These are phyloP conservation scores for Zymoseptoria passerinii DNA, from an alignment of 2,329 filamentous ascomycete genomes.

Conservation along the genomic window DNA sequence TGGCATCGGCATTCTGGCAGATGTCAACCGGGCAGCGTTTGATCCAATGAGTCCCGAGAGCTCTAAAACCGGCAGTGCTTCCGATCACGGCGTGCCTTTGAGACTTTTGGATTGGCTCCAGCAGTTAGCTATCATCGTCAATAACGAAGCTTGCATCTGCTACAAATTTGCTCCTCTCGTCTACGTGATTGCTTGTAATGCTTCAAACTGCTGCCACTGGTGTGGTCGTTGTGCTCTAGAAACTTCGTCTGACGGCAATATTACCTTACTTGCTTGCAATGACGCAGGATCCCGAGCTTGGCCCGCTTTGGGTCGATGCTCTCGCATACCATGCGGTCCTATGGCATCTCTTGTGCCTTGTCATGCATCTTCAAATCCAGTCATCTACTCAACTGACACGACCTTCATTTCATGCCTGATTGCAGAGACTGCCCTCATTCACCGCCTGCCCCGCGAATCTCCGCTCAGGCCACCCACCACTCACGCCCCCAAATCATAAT, in stretches of 20 bases:
- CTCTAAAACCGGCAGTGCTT: constrained; percentile 25
- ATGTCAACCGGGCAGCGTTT: constrained; percentile 11
- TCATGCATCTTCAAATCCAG: neutral
- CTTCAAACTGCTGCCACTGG: too few relatives aligned
- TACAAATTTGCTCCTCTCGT: neutral
- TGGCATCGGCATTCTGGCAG: constrained; percentile 5
- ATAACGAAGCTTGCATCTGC: constrained; percentile 13
- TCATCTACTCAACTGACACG: too few relatives aligned
- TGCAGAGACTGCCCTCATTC: too few relatives aligned
- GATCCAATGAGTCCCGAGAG: constrained; percentile 8
- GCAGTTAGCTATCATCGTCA: constrained; percentile 10
- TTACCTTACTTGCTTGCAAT: neutral
- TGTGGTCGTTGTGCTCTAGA: neutral
- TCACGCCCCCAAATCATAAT: constrained; percentile 62
- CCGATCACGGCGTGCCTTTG: constrained; percentile 19
- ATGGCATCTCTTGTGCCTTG: neutral
- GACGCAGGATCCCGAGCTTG: neutral
- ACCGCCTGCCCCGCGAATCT: too few relatives aligned
- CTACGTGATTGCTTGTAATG: neutral
- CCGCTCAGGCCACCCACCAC: neutral
- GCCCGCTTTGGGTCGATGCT: neutral
- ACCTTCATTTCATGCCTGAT: too few relatives aligned
- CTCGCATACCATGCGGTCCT: neutral
- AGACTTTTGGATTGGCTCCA: constrained; percentile 11
- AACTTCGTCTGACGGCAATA: neutral